Evolutionary conservation across 768 basidiomycete genomes (phyloP).

Genomic region (Pleurotus giganteus): DNA sequence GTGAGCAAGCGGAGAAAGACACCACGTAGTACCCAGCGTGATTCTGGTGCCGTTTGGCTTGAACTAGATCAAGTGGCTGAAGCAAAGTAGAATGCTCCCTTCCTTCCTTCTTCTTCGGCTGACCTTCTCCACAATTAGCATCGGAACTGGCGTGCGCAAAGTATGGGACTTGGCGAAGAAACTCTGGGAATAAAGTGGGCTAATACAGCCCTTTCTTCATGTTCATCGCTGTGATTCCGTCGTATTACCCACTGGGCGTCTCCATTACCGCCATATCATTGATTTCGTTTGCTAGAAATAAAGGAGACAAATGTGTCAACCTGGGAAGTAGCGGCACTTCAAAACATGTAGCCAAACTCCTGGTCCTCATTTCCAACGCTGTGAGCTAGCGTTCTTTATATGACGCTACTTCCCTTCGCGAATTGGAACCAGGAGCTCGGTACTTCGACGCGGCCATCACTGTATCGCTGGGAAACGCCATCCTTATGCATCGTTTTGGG

Average conservation of each 20-base stretch:
- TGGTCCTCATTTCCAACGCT: no score
- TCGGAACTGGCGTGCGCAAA: slow-evolving; percentile 73
- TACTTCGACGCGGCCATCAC: not conserved
- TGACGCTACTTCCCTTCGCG: slow-evolving; percentile 3
- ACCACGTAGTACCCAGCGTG: slow-evolving; percentile 16
- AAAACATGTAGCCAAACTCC: no score
- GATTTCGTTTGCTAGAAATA: no score
- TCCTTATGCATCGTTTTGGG: no score
- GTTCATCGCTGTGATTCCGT: not conserved
- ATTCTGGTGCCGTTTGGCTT: slow-evolving; percentile 45
- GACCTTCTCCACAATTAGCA: slow-evolving; percentile 36
- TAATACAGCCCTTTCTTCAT: slow-evolving; percentile 1
- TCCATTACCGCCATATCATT: no score
- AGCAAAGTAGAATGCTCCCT: slow-evolving; percentile 43
- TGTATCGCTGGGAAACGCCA: no score
- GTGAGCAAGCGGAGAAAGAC: slow-evolving; percentile 10
- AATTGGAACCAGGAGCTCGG: not conserved
- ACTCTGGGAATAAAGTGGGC: slow-evolving; percentile 37
- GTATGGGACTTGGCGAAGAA: slow-evolving; percentile 61
- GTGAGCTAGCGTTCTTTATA: not conserved
- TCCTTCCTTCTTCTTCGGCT: not conserved
- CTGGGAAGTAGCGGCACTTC: not conserved
- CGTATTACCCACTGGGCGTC: no score
- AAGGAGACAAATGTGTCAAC: not conserved
- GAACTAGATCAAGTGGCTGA: slow-evolving; percentile 50